Evolutionary conservation across 148 eudicot species (phyloP), one percentile per base, ranked within the genome.

Genomic region (Nepenthes gracilis): DNA sequence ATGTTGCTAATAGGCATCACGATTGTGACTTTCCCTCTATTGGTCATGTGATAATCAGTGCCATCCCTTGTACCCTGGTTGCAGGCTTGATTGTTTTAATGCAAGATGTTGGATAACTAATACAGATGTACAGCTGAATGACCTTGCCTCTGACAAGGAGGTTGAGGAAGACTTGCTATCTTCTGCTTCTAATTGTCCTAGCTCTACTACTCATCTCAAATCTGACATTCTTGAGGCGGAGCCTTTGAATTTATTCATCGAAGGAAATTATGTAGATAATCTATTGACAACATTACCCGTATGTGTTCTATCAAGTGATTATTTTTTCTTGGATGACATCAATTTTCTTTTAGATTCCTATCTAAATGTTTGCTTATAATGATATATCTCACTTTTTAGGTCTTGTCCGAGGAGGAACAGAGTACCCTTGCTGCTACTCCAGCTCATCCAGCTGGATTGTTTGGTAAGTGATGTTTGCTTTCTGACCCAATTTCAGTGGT

Each of bases 231-330:
- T 81, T 50, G 84, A 85, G 65, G 52, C 80, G 45, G 92, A 81
- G 53, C 67, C 85, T 43, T 61, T 81, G 68, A 78, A 74, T 65
- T 74, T 87, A 55, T 74, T 91, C 64, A 75, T 67, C 64, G 77
- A 77, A 49, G 70, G 73, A 59, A 87, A 75, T 62, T 79, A 61
- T 61, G 82, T 78, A 47, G 90, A 85, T 67, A 78, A 64, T 64
- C 78, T 91, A 58, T 76, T 91, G 70, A 91, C 90, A 55, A 66
- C 84, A 57, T 73, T 91, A 77, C 97, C 89, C 12, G 97, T 91
- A 77, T 56, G 85, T 55, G 32, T 64, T 11, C 59, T 32, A 12
- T 47, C 15, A 49, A 67, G 36, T 15, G 57, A 54, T 57, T 59
- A 7, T 63, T 57, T 12, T 45, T 12, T 33, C 2, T 23, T 35